These are phyloP conservation scores for Boletus sp. DNA, from an alignment of 768 basidiomycete genomes.

Conservation along the genomic window DNA sequence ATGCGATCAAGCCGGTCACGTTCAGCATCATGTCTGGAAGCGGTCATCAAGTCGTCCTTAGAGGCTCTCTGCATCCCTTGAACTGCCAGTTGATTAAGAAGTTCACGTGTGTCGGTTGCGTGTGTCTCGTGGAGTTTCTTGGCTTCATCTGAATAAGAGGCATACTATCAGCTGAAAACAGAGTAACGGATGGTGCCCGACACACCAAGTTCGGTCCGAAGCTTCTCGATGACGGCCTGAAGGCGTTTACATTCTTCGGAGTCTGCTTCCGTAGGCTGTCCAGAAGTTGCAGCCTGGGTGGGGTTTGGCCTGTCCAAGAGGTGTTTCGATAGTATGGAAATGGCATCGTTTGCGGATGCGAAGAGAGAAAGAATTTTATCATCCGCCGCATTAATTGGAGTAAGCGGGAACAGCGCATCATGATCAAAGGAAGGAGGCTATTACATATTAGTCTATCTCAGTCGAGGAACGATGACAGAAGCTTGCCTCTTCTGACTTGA, in stretches of 20 bases:
- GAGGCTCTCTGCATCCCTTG: conserved; percentile 35
- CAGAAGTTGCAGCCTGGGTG: conserved; percentile 13
- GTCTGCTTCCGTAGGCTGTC: conserved; percentile 25
- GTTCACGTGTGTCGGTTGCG: conserved; percentile 44
- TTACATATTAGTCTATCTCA: conserved; percentile 9
- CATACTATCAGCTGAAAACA: conserved; percentile 6
- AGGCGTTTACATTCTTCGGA: conserved; percentile 47
- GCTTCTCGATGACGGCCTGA: conserved; percentile 44
- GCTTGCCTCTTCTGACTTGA: conserved; percentile 49
- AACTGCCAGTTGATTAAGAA: conserved; percentile 53
- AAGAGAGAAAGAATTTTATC: conserved; percentile 47
- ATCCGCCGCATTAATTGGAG: conserved; percentile 46
- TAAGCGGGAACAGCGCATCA: conserved; percentile 50
- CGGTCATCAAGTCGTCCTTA: conserved; percentile 47
- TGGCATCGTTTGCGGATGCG: conserved; percentile 36
- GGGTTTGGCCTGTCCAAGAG: conserved; percentile 10
- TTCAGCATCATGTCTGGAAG: conserved; percentile 53
- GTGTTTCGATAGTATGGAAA: conserved; percentile 32
- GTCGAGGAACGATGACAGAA: conserved; percentile 4
- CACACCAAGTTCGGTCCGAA: conserved; percentile 61
- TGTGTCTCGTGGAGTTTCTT: conserved; percentile 44
- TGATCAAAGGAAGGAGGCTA: conserved; percentile 47
- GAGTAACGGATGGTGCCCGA: conserved; percentile 1
- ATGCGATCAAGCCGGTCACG: conserved; percentile 50
- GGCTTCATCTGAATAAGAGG: conserved; percentile 38